phyloP scores from a whole-genome alignment of 768 basidiomycete species.

The Xerocomus spinulosus region DNA sequence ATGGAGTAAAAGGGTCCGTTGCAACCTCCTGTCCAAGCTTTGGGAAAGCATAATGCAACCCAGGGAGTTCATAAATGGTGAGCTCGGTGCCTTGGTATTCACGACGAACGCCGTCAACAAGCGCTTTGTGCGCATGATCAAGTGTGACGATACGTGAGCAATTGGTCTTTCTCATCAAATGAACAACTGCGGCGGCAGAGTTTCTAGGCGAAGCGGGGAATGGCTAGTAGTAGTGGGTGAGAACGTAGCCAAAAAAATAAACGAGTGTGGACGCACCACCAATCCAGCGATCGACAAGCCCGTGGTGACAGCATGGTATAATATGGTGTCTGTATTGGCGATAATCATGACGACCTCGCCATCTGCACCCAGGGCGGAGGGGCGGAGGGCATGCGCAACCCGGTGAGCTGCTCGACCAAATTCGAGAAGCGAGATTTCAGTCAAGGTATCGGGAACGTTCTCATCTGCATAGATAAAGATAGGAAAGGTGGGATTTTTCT shows the following conservation, averaged over 20 bases:
- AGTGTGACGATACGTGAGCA: slow-evolving; percentile 20
- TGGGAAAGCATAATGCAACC: slow-evolving; percentile 31
- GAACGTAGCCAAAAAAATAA: slow-evolving; percentile 7
- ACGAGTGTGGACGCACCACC: not conserved
- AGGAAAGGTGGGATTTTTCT: slow-evolving; percentile 12
- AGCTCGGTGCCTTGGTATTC: not conserved
- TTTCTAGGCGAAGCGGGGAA: slow-evolving; percentile 23
- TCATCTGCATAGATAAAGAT: slow-evolving; percentile 16
- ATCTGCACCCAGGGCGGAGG: slow-evolving; percentile 14
- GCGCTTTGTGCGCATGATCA: slow-evolving; percentile 1
- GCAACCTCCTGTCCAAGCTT: slow-evolving; percentile 30
- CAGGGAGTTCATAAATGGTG: slow-evolving; percentile 7
- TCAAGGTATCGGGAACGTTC: slow-evolving; percentile 7
- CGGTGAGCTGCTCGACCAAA: slow-evolving; percentile 31
- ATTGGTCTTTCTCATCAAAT: slow-evolving; percentile 16
- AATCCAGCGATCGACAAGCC: slow-evolving; percentile 15
- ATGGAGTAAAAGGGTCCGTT: slow-evolving; percentile 9
- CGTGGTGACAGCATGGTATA: slow-evolving; percentile 24
- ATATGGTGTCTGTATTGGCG: slow-evolving; percentile 28
- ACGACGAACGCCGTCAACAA: slow-evolving; percentile 10
- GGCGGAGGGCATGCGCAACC: slow-evolving; percentile 24
- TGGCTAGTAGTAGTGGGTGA: slow-evolving; percentile 15
- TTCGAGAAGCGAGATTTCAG: slow-evolving; percentile 20
- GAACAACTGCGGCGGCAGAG: slow-evolving; percentile 14
- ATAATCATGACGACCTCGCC: slow-evolving; percentile 31